These are phyloP conservation scores for Ajuga reptans DNA, from an alignment of 305 asterid genomes.

Conservation along the genomic window DNA sequence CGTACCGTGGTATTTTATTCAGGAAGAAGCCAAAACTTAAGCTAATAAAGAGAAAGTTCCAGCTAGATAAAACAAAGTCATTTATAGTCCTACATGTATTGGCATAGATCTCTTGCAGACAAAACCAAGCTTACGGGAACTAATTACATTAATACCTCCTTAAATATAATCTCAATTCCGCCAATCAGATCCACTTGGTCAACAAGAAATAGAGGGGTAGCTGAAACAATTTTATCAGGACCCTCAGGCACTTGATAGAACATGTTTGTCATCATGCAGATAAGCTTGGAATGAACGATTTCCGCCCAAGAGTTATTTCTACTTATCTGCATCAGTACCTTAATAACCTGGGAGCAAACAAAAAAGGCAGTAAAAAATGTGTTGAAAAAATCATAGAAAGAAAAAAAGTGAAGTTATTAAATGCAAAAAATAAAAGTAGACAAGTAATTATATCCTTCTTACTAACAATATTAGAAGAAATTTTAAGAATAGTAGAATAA, in stretches of 20 bases:
- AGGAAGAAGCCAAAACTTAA: too few relatives aligned
- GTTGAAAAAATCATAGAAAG: conserved; percentile 1
- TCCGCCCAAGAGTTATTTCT: conserved; percentile 92
- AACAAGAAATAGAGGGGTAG: conserved; percentile 60
- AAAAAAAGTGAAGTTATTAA: background rate
- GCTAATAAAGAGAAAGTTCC: background rate
- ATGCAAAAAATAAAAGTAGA: background rate
- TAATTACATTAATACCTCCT: conserved; percentile 54
- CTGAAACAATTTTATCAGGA: conserved; percentile 50
- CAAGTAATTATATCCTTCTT: background rate
- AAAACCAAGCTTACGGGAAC: conserved; percentile 13
- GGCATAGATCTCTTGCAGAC: conserved; percentile 14
- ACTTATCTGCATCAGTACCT: conserved; percentile 72
- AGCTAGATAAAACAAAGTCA: background rate
- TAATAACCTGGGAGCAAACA: conserved; percentile 58
- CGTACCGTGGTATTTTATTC: background rate
- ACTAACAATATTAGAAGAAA: background rate
- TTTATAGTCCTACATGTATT: background rate
- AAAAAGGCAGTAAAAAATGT: conserved; percentile 7
- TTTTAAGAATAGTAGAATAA: background rate
- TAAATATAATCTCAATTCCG: conserved; percentile 82
- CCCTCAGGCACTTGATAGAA: conserved; percentile 73
- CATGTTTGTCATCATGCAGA: conserved; percentile 90
- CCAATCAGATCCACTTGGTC: conserved; percentile 92
- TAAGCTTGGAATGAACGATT: conserved; percentile 85